These are phyloP conservation scores for Melanogaster broomeanus DNA, from an alignment of 768 basidiomycete species.

Conservation along the genomic window DNA sequence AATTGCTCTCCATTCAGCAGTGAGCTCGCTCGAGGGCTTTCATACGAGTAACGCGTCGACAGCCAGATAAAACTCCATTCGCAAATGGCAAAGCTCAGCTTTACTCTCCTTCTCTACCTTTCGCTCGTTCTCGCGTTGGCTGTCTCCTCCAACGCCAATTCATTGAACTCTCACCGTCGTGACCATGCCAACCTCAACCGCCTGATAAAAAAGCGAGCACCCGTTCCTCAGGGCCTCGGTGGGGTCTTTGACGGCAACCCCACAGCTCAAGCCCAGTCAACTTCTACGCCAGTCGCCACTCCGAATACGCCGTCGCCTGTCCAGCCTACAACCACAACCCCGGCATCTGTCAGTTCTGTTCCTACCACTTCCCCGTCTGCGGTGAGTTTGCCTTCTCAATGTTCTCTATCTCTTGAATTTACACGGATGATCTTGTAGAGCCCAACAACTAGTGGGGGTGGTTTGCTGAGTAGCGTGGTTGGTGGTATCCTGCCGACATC, in stretches of 20 bases:
- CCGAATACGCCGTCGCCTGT: conserved; percentile 8
- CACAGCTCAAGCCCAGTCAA: conserved; percentile 3
- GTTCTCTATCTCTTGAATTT: background rate
- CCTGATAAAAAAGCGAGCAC: conserved; percentile 66
- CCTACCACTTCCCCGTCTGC: conserved; percentile 18
- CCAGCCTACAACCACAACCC: conserved; percentile 16
- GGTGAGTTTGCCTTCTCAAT: conserved; percentile 15
- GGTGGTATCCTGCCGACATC: conserved; percentile 15
- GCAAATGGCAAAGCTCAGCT: conserved; percentile 53
- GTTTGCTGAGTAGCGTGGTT: conserved; percentile 10
- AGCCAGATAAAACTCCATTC: conserved; percentile 14
- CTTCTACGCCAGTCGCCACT: conserved; percentile 16
- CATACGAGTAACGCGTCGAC: background rate
- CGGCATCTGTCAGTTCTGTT: conserved; percentile 11
- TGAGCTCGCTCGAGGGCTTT: background rate
- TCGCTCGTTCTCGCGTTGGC: conserved; percentile 53
- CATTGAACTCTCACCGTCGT: conserved; percentile 45
- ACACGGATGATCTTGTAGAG: conserved; percentile 10
- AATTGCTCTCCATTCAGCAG: too few species aligned
- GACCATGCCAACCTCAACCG: conserved; percentile 63
- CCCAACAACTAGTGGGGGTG: conserved; percentile 5
- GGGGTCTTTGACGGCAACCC: background rate
- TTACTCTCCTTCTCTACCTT: conserved; percentile 66
- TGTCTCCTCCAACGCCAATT: conserved; percentile 47
- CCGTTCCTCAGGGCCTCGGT: conserved; percentile 19